Base-by-base conservation (phyloP, 1,139 yeast species). In the Yamadazyma aaseri region DNA sequence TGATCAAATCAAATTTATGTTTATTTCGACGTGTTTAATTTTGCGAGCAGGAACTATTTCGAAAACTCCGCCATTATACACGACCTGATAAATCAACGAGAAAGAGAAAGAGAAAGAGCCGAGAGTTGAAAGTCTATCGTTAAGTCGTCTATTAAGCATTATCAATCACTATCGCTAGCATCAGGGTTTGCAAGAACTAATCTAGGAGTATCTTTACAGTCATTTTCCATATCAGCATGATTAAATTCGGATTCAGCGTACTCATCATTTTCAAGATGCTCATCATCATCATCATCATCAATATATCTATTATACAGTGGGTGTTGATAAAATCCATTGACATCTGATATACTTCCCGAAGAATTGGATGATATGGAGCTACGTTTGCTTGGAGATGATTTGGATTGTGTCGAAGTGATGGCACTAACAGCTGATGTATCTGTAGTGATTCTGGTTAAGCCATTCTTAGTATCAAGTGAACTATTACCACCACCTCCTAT, bases 101-200 rank as follows among this genome's bases (percentile, higher is more conserved):
- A n/a, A n/a, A n/a, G n/a, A n/a, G n/a, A n/a, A n/a, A n/a, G n/a
- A n/a, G n/a, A n/a, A n/a, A 22, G 9, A 8, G 12, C 11, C 6
- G 25, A n/a, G 25, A 22, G 25, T 7, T 7, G 11, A 8, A 8
- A n/a, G n/a, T 11, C 10, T 28, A 28, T 4, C 31, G 20, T 16
- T 12, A 24, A 18, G 11, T 21, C 31, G 20, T 29, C 12, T 31
- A 26, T 31, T 28, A 14, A 20, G 17, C 6, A 15, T 12, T 20
- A 6, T 20, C 25, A 42, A 22, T 47, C 53, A 34, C 46, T 47
- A 42, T 50, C 55, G 34, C 45, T 40, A 25, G 39, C 31, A 38
- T 84, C 94, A 0, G 94, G 94, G 43, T 84, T 84, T 23, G 89
- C 90, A 33, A 84, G 76, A 38, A 75, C 79, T 45, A 84, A 65